These are phyloP conservation scores for Cercospora nicotianae DNA, from an alignment of 2,329 filamentous ascomycete species.

Conservation along the genomic window DNA sequence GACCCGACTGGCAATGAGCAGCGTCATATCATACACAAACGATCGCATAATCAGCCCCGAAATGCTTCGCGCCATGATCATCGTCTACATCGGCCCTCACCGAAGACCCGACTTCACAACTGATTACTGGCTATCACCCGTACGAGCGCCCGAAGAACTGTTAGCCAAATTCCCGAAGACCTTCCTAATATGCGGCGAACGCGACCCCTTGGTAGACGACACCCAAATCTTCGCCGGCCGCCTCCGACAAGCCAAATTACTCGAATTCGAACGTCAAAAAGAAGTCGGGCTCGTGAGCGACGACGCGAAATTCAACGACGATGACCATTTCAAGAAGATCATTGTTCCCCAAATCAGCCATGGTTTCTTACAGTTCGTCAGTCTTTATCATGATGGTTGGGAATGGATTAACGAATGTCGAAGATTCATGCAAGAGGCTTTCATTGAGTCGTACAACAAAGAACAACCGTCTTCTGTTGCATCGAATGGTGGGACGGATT, in stretches of 20 bases:
- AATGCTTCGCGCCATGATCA: conserved; percentile 99
- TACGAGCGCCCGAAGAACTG: conserved; percentile 81
- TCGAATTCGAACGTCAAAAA: conserved; percentile 56
- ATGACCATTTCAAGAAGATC: conserved; percentile 68
- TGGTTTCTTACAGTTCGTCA: conserved; percentile 89
- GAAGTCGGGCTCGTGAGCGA: conserved; percentile 57
- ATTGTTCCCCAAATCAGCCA: conserved; percentile 88
- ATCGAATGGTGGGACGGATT: conserved; percentile 27
- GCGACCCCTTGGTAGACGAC: conserved; percentile 93
- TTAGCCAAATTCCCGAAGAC: conserved; percentile 89
- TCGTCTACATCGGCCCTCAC: conserved; percentile 91
- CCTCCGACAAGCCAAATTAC: conserved; percentile 73
- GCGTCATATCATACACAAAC: conserved; percentile 98
- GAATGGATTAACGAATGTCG: conserved; percentile 77
- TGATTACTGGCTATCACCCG: conserved; percentile 86
- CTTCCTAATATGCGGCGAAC: conserved; percentile 90
- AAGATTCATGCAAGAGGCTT: conserved; percentile 78
- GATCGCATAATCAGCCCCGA: conserved; percentile 92
- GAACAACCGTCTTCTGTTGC: conserved; percentile 29
- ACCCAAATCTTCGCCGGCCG: conserved; percentile 94
- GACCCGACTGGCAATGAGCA: conserved; percentile 88
- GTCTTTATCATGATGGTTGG: conserved; percentile 86
- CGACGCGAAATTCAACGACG: conserved; percentile 61
- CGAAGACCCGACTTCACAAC: conserved; percentile 89
- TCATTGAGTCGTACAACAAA: conserved; percentile 53